Conservation (phyloP, 1,139 yeast genomes). For the Suhomyces yuchorum region DNA sequence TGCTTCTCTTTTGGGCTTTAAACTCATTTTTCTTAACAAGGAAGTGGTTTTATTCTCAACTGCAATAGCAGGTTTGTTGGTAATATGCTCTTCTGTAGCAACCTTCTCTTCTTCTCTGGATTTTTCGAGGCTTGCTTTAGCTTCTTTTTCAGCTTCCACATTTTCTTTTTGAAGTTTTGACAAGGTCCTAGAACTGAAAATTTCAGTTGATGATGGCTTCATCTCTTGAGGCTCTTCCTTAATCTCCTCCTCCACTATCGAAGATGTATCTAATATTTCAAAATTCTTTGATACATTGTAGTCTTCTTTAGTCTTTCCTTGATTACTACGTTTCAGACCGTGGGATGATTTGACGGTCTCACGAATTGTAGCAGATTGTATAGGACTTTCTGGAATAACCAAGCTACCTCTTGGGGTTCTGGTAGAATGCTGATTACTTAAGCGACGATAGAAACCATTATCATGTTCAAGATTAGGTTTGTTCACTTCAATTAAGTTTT, state of each 20-base stretch:
- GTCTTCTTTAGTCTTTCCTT: conserved; percentile 7
- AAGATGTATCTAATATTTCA: conserved; percentile 19
- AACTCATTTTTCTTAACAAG: conserved; percentile 33
- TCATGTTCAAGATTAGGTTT: conserved; percentile 17
- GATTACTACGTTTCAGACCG: conserved; percentile 3
- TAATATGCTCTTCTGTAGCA: not conserved
- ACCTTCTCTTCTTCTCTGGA: not conserved
- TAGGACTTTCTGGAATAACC: conserved; percentile 8
- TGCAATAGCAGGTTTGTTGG: not conserved
- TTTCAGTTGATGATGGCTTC: conserved; percentile 27
- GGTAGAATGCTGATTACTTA: conserved; percentile 5
- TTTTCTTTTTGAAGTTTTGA: conserved; percentile 9
- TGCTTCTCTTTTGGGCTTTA: conserved; percentile 49
- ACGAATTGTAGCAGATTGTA: not conserved
- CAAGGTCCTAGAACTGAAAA: conserved; percentile 28
- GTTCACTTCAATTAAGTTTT: conserved; percentile 16
- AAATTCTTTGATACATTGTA: conserved; percentile 16
- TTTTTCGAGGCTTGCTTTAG: not conserved
- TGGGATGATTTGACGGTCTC: conserved; percentile 2
- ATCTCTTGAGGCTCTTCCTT: conserved; percentile 21
- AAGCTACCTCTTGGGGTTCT: conserved; percentile 4
- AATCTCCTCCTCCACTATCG: conserved; percentile 13
- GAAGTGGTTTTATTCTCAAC: conserved; percentile 14
- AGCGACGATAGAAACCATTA: conserved; percentile 9
- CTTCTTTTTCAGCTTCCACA: conserved; percentile 5